phyloP scores from a whole-genome alignment of 768 basidiomycete species.

The Amanita pallidorosea region DNA sequence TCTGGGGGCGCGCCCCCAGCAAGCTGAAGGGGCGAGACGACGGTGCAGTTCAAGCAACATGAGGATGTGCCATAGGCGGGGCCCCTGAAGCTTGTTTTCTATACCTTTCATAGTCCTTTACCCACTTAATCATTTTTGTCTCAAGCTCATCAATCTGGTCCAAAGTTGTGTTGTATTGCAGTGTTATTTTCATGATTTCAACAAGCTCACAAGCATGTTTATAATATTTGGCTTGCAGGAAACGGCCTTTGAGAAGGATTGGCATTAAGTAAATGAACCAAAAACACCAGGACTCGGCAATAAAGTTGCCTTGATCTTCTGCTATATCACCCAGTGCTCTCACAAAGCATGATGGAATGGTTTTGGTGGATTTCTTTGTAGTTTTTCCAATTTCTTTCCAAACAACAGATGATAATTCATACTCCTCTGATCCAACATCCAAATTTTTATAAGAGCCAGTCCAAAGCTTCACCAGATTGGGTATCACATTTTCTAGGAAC shows the following conservation, averaged over 20 bases:
- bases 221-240: background rate
- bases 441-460: slow-evolving; percentile 23
- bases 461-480: slow-evolving; percentile 26
- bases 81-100: too few species aligned
- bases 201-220: background rate
- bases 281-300: slow-evolving; percentile 20
- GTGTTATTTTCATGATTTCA: background rate
- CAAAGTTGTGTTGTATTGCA: slow-evolving; percentile 5
- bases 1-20: too few species aligned
- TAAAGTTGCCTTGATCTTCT: slow-evolving; percentile 12
- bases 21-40: too few species aligned
- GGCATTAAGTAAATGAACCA: slow-evolving; percentile 19
- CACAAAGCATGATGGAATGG: slow-evolving; percentile 20
- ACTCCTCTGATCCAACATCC: slow-evolving; percentile 12
- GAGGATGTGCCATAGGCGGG: too few species aligned
- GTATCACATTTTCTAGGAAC: slow-evolving; percentile 26
- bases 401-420: slow-evolving; percentile 12
- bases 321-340: slow-evolving; percentile 16
- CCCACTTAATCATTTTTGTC: too few species aligned
- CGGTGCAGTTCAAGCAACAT: too few species aligned
- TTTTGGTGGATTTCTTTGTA: slow-evolving; percentile 13
- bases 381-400: slow-evolving; percentile 23
- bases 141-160: slow-evolving; percentile 4
- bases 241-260: slow-evolving; percentile 6
- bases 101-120: too few species aligned